Conservation (phyloP, 2,329 filamentous ascomycete genomes). For the Diaporthe velutina region DNA sequence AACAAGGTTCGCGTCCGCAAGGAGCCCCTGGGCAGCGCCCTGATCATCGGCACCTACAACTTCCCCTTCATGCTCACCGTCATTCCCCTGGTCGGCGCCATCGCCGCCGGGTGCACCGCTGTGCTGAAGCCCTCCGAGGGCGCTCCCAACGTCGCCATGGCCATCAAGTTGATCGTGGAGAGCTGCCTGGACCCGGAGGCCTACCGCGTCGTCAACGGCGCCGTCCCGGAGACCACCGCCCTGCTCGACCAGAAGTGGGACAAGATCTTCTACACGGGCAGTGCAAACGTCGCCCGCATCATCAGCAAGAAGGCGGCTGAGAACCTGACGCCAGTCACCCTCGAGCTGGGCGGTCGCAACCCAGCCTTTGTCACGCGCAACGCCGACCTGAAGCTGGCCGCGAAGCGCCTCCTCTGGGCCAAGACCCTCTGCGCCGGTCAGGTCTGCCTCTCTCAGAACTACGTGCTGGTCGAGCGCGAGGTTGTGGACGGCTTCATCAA, state of each 20-base stretch:
- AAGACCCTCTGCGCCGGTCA: slow-evolving; percentile 91
- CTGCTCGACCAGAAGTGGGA: slow-evolving; percentile 93
- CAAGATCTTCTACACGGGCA: slow-evolving; percentile 98
- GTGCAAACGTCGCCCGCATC: slow-evolving; percentile 82
- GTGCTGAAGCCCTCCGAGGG: slow-evolving; percentile 93
- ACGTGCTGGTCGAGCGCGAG: slow-evolving; percentile 84
- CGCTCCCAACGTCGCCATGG: slow-evolving; percentile 80
- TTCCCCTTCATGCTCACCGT: slow-evolving; percentile 88
- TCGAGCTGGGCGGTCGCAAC: slow-evolving; percentile 93
- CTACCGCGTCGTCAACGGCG: slow-evolving; percentile 85
- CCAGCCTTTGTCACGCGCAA: slow-evolving; percentile 91
- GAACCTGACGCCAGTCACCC: slow-evolving; percentile 85
- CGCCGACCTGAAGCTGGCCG: slow-evolving; percentile 83
- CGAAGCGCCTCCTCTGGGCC: slow-evolving; percentile 87
- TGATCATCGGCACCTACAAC: slow-evolving; percentile 95
- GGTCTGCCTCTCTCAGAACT: slow-evolving; percentile 94
- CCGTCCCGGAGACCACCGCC: slow-evolving; percentile 81
- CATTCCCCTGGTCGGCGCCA: slow-evolving; percentile 86
- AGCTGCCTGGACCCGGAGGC: slow-evolving; percentile 81
- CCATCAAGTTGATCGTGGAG: slow-evolving; percentile 83
- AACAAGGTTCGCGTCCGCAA: slow-evolving; percentile 84
- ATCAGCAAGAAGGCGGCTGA: slow-evolving; percentile 91
- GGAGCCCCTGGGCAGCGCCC: slow-evolving; percentile 85
- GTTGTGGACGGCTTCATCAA: slow-evolving; percentile 79
- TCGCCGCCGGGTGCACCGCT: slow-evolving; percentile 90